These are phyloP conservation scores for Fomes fomentarius DNA, from an alignment of 1,284 basidiomycete species.

Conservation along the genomic window DNA sequence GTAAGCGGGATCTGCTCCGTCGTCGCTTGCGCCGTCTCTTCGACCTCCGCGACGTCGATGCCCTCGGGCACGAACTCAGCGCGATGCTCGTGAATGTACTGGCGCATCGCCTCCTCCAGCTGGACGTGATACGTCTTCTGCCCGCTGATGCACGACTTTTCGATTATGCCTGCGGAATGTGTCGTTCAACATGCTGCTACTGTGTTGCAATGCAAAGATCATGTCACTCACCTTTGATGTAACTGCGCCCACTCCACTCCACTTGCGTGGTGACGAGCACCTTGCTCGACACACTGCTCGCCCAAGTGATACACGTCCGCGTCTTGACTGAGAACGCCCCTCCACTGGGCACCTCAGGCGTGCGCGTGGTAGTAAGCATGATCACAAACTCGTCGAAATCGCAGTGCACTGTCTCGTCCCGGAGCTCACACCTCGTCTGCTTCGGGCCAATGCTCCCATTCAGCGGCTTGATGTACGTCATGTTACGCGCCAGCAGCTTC, in stretches of 20 bases:
- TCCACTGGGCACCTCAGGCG: slow-evolving; percentile 94
- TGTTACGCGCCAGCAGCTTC: slow-evolving; percentile 78
- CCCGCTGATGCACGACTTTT: slow-evolving; percentile 91
- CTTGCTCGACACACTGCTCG: slow-evolving; percentile 73
- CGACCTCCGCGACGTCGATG: slow-evolving; percentile 56
- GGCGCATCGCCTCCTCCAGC: slow-evolving; percentile 83
- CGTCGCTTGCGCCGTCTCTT: slow-evolving; percentile 31
- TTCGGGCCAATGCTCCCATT: slow-evolving; percentile 89
- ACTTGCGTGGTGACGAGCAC: slow-evolving; percentile 91
- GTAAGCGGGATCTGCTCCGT: slow-evolving; percentile 18
- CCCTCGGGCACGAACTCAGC: slow-evolving; percentile 90
- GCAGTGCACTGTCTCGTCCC: slow-evolving; percentile 81
- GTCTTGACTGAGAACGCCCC: slow-evolving; percentile 94
- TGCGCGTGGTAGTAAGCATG: slow-evolving; percentile 88
- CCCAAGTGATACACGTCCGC: slow-evolving; percentile 94
- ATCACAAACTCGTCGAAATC: slow-evolving; percentile 87
- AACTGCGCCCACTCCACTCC: slow-evolving; percentile 96
- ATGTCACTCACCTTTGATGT: slow-evolving; percentile 84
- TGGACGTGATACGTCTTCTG: slow-evolving; percentile 90
- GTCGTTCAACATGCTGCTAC: background rate
- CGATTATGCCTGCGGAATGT: slow-evolving; percentile 78
- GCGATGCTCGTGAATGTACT: slow-evolving; percentile 87
- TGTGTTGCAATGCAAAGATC: background rate
- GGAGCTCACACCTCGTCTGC: slow-evolving; percentile 93
- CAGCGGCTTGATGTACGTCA: slow-evolving; percentile 96